Evolutionary conservation across 129 eudicot species (phyloP), one percentile per base, ranked within the genome.

Genomic region (Deinandra increscens): DNA sequence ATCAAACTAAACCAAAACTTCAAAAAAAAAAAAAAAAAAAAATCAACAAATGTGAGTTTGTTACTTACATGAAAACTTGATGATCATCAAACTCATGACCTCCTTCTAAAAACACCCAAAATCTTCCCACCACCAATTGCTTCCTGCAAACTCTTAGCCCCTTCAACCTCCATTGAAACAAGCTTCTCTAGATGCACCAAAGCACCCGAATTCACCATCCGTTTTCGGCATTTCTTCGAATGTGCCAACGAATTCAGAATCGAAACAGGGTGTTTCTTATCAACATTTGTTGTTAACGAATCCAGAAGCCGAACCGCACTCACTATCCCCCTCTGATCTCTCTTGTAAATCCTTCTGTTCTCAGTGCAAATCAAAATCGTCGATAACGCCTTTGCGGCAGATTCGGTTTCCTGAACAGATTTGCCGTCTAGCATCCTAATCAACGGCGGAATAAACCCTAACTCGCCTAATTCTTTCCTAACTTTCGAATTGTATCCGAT

Each of bases 201-300:
- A 54, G 83, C 93, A 9, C 93, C 96, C 2, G 78, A 81, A 5
- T 70, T 84, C 80, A 84, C 81, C 84, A 89, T 86, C 75, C 72
- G 87, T 56, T 86, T 89, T 0, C 93, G 78, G 67, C 87, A 86
- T 70, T 86, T 86, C 79, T 80, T 89, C n/a, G 90, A 86, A 33
- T 75, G 79, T 1, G 76, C 59, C 62, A 89, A 45, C 9, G 83
- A 77, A n/a, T 38, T 41, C 48, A 89, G 75, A 9, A 89, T 75
- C 14, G 83, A 78, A 59, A 86, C 45, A 9, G 86, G 80, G 80
- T 87, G 73, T 43, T 75, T 86, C 77, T 81, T 89, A 23, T 86
- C 88, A 43, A 82, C 45, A 42, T 72, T 75, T 23, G 63, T 38
- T 9, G 63, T 42, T 15, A 64, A 75, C 2, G 93, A 83, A 70